Percentiles rank a stretch among this genome's conserved stretches.
phyloP scores from a whole-genome alignment of 805 yeast genomes.

The Starmerella cellae region DNA sequence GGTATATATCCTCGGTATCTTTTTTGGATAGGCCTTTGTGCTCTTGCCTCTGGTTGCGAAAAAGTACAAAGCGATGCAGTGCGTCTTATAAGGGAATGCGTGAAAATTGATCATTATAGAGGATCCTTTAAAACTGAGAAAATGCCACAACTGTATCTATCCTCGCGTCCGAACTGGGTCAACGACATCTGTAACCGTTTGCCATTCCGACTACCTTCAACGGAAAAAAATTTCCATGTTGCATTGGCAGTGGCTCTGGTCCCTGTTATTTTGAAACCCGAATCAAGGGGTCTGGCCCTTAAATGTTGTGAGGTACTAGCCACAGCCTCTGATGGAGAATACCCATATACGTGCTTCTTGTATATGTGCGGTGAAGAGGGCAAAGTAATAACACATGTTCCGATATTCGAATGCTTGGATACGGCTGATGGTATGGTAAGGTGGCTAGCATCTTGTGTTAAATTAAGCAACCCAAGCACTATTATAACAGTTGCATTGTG shows the following conservation, averaged over 20 bases:
- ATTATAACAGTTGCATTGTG: slow-evolving; percentile 5
- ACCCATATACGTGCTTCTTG: slow-evolving; percentile 2
- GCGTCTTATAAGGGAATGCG: slow-evolving; percentile 1
- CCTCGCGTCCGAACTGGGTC: slow-evolving; percentile 3
- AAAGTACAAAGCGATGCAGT: neutral
- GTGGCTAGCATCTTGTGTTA: slow-evolving; percentile 6
- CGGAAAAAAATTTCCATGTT: slow-evolving; percentile 8
- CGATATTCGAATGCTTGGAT: neutral
- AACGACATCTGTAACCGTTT: neutral
- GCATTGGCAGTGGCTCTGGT: slow-evolving; percentile 6
- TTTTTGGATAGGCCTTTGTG: slow-evolving; percentile 10
- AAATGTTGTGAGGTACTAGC: slow-evolving; percentile 9
- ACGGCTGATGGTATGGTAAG: slow-evolving; percentile 1
- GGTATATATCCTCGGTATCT: slow-evolving; percentile 4
- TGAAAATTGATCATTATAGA: slow-evolving; percentile 11
- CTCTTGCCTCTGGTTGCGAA: slow-evolving; percentile 5
- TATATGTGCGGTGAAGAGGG: slow-evolving; percentile 7
- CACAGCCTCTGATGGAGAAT: slow-evolving; percentile 6
- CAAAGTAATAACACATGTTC: slow-evolving; percentile 1
- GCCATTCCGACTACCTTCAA: slow-evolving; percentile 5
- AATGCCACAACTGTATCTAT: slow-evolving; percentile 2
- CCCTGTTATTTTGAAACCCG: neutral
- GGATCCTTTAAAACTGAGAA: slow-evolving; percentile 5
- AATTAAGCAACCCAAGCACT: neutral
- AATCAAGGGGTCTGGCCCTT: neutral